Base-by-base conservation (phyloP, 2,329 filamentous ascomycete genomes). In the Penicillium sp. region DNA sequence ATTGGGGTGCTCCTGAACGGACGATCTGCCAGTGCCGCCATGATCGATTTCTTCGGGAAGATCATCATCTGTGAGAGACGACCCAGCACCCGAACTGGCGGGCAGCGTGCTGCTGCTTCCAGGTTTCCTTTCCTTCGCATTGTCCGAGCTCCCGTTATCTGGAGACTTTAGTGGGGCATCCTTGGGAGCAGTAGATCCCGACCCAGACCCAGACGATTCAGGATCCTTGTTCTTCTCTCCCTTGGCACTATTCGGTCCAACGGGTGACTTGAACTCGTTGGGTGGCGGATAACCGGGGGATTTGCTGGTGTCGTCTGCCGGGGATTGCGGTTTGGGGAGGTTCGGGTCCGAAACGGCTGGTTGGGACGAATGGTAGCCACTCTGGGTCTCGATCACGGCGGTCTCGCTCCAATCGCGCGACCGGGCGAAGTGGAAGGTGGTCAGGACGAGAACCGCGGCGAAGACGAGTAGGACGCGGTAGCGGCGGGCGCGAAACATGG, bases 391-490 rank as follows among this genome's bases (percentile, higher is more conserved):
- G 40, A 66, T 58, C 10, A 62, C 50, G 11, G 63, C 59, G 24
- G 51, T 41, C 40, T 63, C 54, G 3, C 22, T 58, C 73, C 77
- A 78, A 56, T 78, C 71, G 58, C 75, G 76, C 59, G 81, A 78
- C 50, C 75, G 74, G 36, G 77, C 73, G 62, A 85, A 84, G 63
- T 82, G 81, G 66, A 85, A 79, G 54, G 86, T 71, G 3, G 79
- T 69, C 41, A 81, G 68, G 40, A 79, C 63, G 18, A 77, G 70
- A 55, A 79, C 69, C 55, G 76, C 69, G 35, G 79, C 78, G 56
- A 82, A 78, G 39, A 79, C 64, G 54, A 82, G 62, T 55, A 80
- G 78, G 36, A 78, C 66, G 57, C 80, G 76, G 66, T 82, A 82
- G 63, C 80, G 78, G 54, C 80, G 80, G 60, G 79, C 66, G 55